These are phyloP conservation scores for Brassica balearica DNA, from an alignment of 441 rosid species.

Conservation along the genomic window DNA sequence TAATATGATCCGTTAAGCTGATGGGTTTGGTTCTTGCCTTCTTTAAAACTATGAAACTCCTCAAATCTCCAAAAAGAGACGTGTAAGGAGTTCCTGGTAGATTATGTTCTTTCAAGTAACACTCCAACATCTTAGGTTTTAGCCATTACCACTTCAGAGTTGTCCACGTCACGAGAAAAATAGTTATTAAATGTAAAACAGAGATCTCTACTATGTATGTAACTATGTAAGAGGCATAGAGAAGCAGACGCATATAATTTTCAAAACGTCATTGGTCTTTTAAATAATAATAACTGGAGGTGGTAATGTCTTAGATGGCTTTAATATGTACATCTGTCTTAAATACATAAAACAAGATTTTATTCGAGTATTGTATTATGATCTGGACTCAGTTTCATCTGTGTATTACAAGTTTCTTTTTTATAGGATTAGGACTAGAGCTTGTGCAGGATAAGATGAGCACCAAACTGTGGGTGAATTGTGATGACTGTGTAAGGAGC, in stretches of 20 bases:
- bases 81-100: slow-evolving; percentile 37
- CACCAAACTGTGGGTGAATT: background rate
- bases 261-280: background rate
- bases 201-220: background rate
- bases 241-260: background rate
- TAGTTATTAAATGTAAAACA: background rate
- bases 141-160: slow-evolving; percentile 38
- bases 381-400: background rate
- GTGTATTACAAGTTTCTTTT: slow-evolving; percentile 3
- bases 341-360: no score
- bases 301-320: no score
- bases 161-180: slow-evolving; percentile 23
- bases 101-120: slow-evolving; percentile 30
- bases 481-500: background rate
- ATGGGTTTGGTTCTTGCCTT: slow-evolving; percentile 40
- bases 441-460: background rate
- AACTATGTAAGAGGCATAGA: background rate
- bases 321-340: no score
- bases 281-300: no score
- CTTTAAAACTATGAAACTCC: slow-evolving; percentile 10
- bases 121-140: slow-evolving; percentile 37
- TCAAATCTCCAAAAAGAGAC: slow-evolving; percentile 39
- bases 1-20: slow-evolving; percentile 5
- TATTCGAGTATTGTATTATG: background rate
- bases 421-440: background rate